phyloP scores from a whole-genome alignment of 2,329 filamentous ascomycete species.

The Nemania bipapillata region DNA sequence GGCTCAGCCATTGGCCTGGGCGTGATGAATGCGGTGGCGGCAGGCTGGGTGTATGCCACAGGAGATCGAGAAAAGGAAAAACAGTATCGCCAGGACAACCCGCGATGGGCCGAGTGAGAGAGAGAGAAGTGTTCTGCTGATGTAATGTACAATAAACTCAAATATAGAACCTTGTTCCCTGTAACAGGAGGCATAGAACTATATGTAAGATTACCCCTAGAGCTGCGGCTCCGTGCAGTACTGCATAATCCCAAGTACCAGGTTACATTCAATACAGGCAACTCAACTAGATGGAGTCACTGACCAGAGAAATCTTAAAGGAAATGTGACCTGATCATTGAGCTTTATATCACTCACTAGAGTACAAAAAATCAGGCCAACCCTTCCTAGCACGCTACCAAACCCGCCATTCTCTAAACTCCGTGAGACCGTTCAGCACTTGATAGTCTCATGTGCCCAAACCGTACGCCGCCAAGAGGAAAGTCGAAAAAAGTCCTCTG shows the following conservation, averaged over 20 bases:
- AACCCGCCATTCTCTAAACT: constrained; percentile 41
- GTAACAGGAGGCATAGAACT: background rate
- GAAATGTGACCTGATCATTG: background rate
- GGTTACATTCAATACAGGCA: background rate
- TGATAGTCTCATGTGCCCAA: constrained; percentile 59
- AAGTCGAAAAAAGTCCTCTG: background rate
- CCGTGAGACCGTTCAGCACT: constrained; percentile 67
- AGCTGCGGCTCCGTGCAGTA: background rate
- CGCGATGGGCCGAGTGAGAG: constrained; percentile 63
- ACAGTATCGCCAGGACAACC: constrained; percentile 59
- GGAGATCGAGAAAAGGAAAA: constrained; percentile 64
- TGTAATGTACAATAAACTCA: constrained; percentile 6
- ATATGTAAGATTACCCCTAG: constrained; percentile 9
- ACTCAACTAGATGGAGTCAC: background rate
- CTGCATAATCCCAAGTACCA: background rate
- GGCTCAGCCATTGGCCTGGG: constrained; percentile 63
- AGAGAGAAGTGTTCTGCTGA: constrained; percentile 8
- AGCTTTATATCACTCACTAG: background rate
- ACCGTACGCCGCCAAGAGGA: constrained; percentile 45
- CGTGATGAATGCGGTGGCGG: constrained; percentile 60
- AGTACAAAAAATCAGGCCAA: background rate
- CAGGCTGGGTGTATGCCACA: constrained; percentile 63
- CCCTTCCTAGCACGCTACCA: background rate
- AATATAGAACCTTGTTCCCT: background rate
- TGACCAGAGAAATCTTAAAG: background rate